These are phyloP conservation scores for Oryza glumipatula DNA, from an alignment of 176 grass and related monocot genomes.

Conservation along the genomic window DNA sequence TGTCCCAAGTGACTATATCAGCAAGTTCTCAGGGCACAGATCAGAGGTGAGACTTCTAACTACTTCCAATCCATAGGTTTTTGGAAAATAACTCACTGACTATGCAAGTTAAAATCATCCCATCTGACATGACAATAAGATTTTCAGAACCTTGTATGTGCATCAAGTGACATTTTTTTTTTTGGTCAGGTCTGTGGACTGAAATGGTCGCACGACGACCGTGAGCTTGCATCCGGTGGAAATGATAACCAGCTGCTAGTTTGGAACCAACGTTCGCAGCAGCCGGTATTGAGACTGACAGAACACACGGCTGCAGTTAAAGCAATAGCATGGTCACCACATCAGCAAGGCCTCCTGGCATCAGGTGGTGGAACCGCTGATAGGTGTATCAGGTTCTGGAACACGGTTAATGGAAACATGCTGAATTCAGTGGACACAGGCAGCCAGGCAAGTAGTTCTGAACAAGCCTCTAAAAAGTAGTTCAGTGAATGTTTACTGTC, in stretches of 20 bases:
- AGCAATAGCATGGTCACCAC: conserved; percentile 95
- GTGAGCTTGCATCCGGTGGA: conserved; percentile 95
- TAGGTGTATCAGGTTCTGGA: conserved; percentile 94
- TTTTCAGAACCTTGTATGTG: conserved; percentile 10
- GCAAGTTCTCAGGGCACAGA: conserved; percentile 79
- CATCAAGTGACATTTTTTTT: not conserved
- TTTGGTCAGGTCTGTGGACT: conserved; percentile 79
- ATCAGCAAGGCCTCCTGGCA: conserved; percentile 89
- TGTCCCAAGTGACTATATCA: conserved; percentile 73
- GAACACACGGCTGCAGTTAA: conserved; percentile 95
- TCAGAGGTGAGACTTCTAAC: conserved; percentile 68
- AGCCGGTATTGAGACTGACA: conserved; percentile 74
- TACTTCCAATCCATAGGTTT: not conserved
- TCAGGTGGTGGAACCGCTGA: conserved; percentile 96
- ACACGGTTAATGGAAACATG: conserved; percentile 84
- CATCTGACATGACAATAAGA: not conserved
- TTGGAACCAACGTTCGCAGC: conserved; percentile 94
- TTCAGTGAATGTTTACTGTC: not conserved
- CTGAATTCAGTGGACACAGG: conserved; percentile 92
- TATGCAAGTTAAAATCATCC: not conserved
- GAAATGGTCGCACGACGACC: conserved; percentile 98
- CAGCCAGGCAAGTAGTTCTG: conserved; percentile 71
- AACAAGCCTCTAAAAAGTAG: not conserved
- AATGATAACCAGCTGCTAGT: conserved; percentile 97
- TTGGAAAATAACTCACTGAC: conserved; percentile 14